Evolutionary conservation across 768 basidiomycete genomes (phyloP), one percentile per base, ranked within the genome.

Genomic region (Leccinum truebloodii): DNA sequence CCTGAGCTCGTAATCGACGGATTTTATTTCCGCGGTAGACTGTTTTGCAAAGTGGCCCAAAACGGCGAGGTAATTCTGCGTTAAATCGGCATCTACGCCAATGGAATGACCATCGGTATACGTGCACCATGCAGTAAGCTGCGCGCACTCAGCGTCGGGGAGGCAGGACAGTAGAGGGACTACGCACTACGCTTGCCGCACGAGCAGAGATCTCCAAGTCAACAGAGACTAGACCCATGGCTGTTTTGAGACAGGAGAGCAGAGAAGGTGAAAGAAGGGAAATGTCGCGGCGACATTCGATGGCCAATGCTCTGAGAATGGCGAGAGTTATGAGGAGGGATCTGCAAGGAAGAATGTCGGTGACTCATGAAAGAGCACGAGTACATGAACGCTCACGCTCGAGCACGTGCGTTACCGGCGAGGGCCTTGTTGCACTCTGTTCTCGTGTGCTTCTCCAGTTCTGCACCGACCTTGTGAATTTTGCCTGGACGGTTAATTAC

Each of bases 81-180:
- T 90, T 53, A 92, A 76, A 32, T 69, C 75, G 58, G 83, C 83
- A 68, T 96, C 94, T 13, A 88, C 84, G 28, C 90, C 92, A 63
- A 95, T 86, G 44, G 90, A 78, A 57, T 87, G 86, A 0, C 94
- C 93, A 65, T 95, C 89, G 22, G 95, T 94, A 65, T 88, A 97
- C 16, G 94, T 95, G 20, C 90, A 89, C 89, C 93, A 98, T 1
- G 93, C 89, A 3, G 89, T 91, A 67, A 96, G 94, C 90, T 95
- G 66, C 34, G 4, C n/a, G 18, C 3, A 50, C 37, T 61, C 6
- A 67, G 52, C 24, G 20, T 20, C 14, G 13, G 22, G 6, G 60
- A 6, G 26, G 16, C 1, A 49, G 22, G 49, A 4, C 0, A 28
- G 30, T 2, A 59, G 20, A 22, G 44, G 14, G 32, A 18, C 34